Conservation (phyloP, 1,284 basidiomycete genomes). For the Ceratobasidium sp. region DNA sequence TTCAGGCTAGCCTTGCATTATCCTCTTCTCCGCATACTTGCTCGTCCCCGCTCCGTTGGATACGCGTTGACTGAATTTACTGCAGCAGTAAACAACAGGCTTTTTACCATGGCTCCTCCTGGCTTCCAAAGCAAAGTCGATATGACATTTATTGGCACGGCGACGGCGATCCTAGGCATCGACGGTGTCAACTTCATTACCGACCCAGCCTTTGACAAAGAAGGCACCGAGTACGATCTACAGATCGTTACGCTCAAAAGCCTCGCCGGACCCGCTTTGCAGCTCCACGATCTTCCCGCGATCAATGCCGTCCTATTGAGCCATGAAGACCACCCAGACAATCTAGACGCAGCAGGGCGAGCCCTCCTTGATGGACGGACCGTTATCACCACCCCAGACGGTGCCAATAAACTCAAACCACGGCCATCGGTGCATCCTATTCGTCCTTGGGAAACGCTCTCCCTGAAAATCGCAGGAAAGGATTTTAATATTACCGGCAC, state of each 20-base stretch:
- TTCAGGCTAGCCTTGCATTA: neutral
- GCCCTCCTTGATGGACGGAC: slow-evolving; percentile 40
- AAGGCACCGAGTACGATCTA: slow-evolving; percentile 34
- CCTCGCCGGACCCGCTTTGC: slow-evolving; percentile 18
- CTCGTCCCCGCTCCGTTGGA: neutral
- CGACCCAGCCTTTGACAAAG: slow-evolving; percentile 43
- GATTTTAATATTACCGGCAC: slow-evolving; percentile 46
- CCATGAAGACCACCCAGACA: slow-evolving; percentile 48
- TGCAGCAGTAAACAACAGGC: neutral
- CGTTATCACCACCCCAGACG: slow-evolving; percentile 46
- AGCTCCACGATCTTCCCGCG: slow-evolving; percentile 39
- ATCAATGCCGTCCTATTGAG: slow-evolving; percentile 46
- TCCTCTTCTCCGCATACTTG: neutral
- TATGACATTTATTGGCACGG: slow-evolving; percentile 47
- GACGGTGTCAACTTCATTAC: slow-evolving; percentile 45
- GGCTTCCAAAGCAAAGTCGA: slow-evolving; percentile 36
- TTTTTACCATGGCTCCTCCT: slow-evolving; percentile 9
- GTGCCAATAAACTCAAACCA: slow-evolving; percentile 44
- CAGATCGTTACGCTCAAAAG: slow-evolving; percentile 13
- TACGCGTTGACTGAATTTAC: neutral
- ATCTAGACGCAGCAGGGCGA: slow-evolving; percentile 44
- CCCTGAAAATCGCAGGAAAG: slow-evolving; percentile 34
- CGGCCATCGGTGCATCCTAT: slow-evolving; percentile 42
- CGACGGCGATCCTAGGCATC: slow-evolving; percentile 45
- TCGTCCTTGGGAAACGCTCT: slow-evolving; percentile 41